These are phyloP conservation scores for Umbelopsis ramanniana DNA, from an alignment of 192 early-diverging fungal genomes.

Conservation along the genomic window DNA sequence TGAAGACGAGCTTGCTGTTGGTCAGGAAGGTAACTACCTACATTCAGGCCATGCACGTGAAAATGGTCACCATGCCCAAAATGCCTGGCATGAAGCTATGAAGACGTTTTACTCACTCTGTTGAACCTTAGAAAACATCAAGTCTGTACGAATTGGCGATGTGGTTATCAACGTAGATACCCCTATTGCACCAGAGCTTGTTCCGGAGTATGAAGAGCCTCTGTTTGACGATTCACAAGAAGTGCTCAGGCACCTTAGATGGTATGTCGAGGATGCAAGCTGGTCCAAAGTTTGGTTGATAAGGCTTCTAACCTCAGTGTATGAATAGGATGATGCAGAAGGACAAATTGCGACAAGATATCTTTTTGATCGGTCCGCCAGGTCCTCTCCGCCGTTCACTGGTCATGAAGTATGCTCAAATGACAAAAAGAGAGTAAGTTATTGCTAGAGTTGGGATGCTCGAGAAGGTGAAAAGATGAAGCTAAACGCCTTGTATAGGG, in stretches of 20 bases:
- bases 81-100: neutral
- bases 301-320: neutral
- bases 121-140: slow-evolving; percentile 39
- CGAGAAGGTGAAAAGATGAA: neutral
- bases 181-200: slow-evolving; percentile 52
- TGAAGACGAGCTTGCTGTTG: slow-evolving; percentile 36
- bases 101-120: neutral
- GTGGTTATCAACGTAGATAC: slow-evolving; percentile 52
- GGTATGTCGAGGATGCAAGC: slow-evolving; percentile 20
- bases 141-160: slow-evolving; percentile 60
- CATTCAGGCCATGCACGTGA: neutral
- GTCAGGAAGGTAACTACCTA: slow-evolving; percentile 32
- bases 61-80: neutral
- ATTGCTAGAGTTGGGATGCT: neutral
- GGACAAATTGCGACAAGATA: slow-evolving; percentile 74
- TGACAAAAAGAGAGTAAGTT: slow-evolving; percentile 58
- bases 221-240: slow-evolving; percentile 62
- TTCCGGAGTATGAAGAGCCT: slow-evolving; percentile 52
- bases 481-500: slow-evolving; percentile 26
- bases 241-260: slow-evolving; percentile 46
- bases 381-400: slow-evolving; percentile 68
- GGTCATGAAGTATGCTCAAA: slow-evolving; percentile 71
- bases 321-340: slow-evolving; percentile 84
- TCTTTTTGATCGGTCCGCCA: slow-evolving; percentile 80
- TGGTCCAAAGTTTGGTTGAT: neutral